These are phyloP conservation scores for Cystobasidium ongulense DNA, from an alignment of 768 basidiomycete genomes.

Conservation along the genomic window DNA sequence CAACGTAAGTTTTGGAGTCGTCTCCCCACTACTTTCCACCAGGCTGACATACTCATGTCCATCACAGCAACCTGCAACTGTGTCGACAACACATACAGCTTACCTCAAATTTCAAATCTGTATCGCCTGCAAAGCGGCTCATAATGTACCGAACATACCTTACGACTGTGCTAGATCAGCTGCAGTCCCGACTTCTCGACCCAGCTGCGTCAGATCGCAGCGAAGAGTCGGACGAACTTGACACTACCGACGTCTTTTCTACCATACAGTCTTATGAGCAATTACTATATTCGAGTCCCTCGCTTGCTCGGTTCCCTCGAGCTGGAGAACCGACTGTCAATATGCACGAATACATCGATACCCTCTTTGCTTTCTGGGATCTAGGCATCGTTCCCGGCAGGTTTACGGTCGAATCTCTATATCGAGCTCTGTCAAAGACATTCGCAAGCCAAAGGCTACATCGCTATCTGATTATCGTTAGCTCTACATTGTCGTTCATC, in stretches of 20 bases:
- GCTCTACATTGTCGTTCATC: slow-evolving; percentile 5
- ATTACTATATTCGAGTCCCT: neutral
- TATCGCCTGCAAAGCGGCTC: slow-evolving; percentile 6
- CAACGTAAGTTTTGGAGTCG: neutral
- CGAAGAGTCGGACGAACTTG: neutral
- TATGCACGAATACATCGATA: slow-evolving; percentile 13
- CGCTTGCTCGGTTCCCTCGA: slow-evolving; percentile 13
- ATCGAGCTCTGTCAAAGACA: slow-evolving; percentile 19
- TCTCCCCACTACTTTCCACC: neutral
- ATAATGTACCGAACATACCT: neutral
- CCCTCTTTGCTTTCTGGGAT: slow-evolving; percentile 11
- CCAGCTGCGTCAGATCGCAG: neutral
- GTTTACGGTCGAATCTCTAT: slow-evolving; percentile 18
- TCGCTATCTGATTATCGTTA: slow-evolving; percentile 9
- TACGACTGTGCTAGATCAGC: neutral
- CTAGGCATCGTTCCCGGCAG: neutral
- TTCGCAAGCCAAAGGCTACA: slow-evolving; percentile 8
- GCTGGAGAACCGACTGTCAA: slow-evolving; percentile 16
- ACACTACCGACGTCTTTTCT: slow-evolving; percentile 14
- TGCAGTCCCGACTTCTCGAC: neutral
- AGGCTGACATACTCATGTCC: neutral
- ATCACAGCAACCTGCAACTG: neutral
- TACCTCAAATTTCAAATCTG: neutral
- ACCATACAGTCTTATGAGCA: slow-evolving; percentile 11
- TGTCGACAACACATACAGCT: neutral